Evolutionary conservation across 345 rosid genomes (phyloP), one percentile per base, ranked within the genome.

Genomic region (Garcia nutans): DNA sequence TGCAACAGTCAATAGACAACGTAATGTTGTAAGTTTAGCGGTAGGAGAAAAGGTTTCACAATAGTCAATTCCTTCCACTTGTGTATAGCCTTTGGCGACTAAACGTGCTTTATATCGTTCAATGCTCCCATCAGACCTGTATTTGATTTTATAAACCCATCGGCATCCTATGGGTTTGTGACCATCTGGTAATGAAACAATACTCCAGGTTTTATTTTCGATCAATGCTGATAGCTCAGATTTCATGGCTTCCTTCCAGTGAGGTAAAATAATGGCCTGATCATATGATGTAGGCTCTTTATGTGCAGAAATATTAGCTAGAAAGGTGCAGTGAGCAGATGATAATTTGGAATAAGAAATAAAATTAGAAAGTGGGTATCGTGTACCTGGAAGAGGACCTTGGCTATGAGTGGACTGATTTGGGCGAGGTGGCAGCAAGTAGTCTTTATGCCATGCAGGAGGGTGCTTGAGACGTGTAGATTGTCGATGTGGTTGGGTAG

Each of bases 371-470:
- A 47, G 2, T 2, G 52, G 52, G 6, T 47, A 47, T 5, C 52
- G 1, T 2, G 52, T 47, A 47, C 52, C 52, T 47, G 2, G 2
- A 2, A 7, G 2, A 47, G 52, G 6, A 47, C 52, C 6, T 47
- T 1, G 6, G 52, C 2, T 19, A 0, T 1, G n/a, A 20, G 28
- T 59, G n/a, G 63, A 20, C 10, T 59, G 63, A 59, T 59, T n/a
- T n/a, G n/a, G n/a, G n/a, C n/a, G n/a, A n/a, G n/a, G 26, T 2
- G 63, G n/a, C 63, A 59, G 1, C n/a, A 59, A 1, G n/a, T 59
- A 59, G 63, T 59, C 63, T 59, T 59, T 59, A 59, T 59, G 63
- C 63, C 63, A 59, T 6, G 6, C 9, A 59, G 28, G 63, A 59
- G 0, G 63, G 3, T 59, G 63, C 28, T 59, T 59, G 67, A 31